Evolutionary conservation across 192 early-diverging fungal species (phyloP).

Genomic region (Podila clonocystis): DNA sequence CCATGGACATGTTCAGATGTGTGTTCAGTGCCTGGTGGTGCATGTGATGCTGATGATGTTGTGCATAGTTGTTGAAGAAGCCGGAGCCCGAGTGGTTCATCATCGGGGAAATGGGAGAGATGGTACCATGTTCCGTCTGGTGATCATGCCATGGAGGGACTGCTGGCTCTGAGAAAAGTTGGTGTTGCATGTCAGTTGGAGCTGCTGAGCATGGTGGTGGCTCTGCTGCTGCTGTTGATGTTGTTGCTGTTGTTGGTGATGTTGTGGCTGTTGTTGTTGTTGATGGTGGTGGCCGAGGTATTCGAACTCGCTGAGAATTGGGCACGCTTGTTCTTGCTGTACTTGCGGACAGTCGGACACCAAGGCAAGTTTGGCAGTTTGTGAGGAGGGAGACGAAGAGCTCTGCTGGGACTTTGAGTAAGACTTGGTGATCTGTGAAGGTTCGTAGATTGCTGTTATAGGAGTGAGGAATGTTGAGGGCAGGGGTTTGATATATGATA

Average conservation of each 20-base stretch:
- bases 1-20: no score
- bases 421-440: slow-evolving; percentile 50
- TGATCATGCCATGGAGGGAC: no score
- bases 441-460: neutral
- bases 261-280: slow-evolving; percentile 18
- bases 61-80: no score
- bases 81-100: no score
- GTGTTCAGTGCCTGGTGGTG: no score
- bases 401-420: slow-evolving; percentile 51
- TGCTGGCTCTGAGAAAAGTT: no score
- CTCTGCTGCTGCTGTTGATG: no score
- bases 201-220: no score
- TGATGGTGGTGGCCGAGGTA: slow-evolving; percentile 34
- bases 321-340: slow-evolving; percentile 52
- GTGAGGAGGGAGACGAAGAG: slow-evolving; percentile 50
- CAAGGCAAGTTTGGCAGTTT: slow-evolving; percentile 48
- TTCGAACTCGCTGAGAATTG: slow-evolving; percentile 43
- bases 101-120: no score
- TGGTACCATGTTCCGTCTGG: no score
- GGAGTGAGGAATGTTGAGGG: neutral
- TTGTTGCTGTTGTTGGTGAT: slow-evolving; percentile 7
- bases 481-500: neutral
- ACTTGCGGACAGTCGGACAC: slow-evolving; percentile 50
- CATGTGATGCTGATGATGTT: no score
- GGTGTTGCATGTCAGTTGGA: no score